These are phyloP conservation scores for Alternaria consortialis DNA, from an alignment of 2,329 filamentous ascomycete species.

Conservation along the genomic window DNA sequence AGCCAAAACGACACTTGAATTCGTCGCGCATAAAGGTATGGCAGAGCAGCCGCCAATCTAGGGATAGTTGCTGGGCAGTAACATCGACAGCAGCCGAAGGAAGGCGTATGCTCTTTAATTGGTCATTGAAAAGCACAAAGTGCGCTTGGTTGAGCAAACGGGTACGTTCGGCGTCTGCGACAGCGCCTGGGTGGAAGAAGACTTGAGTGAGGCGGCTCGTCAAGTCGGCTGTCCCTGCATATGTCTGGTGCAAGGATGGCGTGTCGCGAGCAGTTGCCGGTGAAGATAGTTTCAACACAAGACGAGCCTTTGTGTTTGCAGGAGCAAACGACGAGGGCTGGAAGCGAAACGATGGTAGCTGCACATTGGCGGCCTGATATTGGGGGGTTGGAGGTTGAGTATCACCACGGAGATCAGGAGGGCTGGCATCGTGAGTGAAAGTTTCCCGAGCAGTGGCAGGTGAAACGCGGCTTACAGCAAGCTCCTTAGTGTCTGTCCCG, in stretches of 20 bases:
- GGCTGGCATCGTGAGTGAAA: slow-evolving; percentile 16
- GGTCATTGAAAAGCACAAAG: slow-evolving; percentile 27
- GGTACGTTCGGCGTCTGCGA: slow-evolving; percentile 13
- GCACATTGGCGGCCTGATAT: slow-evolving; percentile 5
- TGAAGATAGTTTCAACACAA: slow-evolving; percentile 27
- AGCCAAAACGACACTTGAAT: slow-evolving; percentile 22
- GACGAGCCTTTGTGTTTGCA: slow-evolving; percentile 21
- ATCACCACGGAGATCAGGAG: slow-evolving; percentile 11
- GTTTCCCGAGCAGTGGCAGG: slow-evolving; percentile 6
- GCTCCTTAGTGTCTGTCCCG: slow-evolving; percentile 21
- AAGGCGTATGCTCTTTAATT: slow-evolving; percentile 26
- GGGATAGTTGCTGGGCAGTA: slow-evolving; percentile 18
- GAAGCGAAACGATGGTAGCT: slow-evolving; percentile 27
- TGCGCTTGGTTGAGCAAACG: slow-evolving; percentile 18
- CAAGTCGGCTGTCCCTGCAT: slow-evolving; percentile 11
- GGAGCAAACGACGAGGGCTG: slow-evolving; percentile 28
- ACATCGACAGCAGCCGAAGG: slow-evolving; percentile 23
- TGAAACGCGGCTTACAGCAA: slow-evolving; percentile 27
- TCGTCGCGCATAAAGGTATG: slow-evolving; percentile 23
- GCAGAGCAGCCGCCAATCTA: slow-evolving; percentile 30
- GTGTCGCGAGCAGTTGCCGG: slow-evolving; percentile 10
- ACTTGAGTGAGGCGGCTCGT: slow-evolving; percentile 19
- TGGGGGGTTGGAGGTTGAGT: slow-evolving; percentile 1
- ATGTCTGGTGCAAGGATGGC: slow-evolving; percentile 6
- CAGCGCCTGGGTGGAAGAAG: slow-evolving; percentile 21